Percentiles rank a stretch among this genome's conserved stretches.
Conservation (phyloP, 306 rosid genomes). For the Gynostemma pentaphyllum region DNA sequence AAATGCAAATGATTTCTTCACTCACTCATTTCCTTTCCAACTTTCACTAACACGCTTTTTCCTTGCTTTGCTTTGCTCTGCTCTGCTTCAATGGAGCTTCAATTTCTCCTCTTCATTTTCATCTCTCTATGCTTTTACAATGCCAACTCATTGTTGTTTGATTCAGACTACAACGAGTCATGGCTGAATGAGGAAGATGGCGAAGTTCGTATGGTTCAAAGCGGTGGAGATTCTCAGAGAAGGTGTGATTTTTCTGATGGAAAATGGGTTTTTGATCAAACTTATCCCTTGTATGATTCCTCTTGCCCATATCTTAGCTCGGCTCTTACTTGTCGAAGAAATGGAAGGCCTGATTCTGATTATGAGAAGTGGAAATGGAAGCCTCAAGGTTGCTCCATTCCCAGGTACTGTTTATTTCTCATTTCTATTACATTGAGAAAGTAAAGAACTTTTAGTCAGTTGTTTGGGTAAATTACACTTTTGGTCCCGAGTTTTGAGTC, state of each 20-base stretch:
- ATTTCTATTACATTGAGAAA: too few species aligned
- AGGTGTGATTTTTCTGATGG: constrained; percentile 66
- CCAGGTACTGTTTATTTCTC: too few species aligned
- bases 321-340: constrained; percentile 76
- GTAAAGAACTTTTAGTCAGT: too few species aligned
- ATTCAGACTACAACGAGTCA: constrained; percentile 24
- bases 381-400: constrained; percentile 66
- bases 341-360: constrained; percentile 93
- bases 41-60: too few species aligned
- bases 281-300: constrained; percentile 83
- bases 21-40: constrained; percentile 17
- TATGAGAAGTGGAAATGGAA: constrained; percentile 96
- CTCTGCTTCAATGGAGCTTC: constrained; percentile 43
- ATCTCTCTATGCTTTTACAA: constrained; percentile 23
- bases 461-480: too few species aligned
- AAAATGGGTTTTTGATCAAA: constrained; percentile 75
- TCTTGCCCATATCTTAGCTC: constrained; percentile 74
- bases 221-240: constrained; percentile 23
- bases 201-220: constrained; percentile 54
- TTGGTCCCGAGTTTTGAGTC: too few species aligned
- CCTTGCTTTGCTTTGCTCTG: too few species aligned
- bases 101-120: constrained; percentile 16
- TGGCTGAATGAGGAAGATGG: constrained; percentile 44
- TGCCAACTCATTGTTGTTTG: constrained; percentile 31
- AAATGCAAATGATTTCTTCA: constrained; percentile 5